Evolutionary conservation across 148 eudicot species (phyloP).

Genomic region (Persicaria maculosa): DNA sequence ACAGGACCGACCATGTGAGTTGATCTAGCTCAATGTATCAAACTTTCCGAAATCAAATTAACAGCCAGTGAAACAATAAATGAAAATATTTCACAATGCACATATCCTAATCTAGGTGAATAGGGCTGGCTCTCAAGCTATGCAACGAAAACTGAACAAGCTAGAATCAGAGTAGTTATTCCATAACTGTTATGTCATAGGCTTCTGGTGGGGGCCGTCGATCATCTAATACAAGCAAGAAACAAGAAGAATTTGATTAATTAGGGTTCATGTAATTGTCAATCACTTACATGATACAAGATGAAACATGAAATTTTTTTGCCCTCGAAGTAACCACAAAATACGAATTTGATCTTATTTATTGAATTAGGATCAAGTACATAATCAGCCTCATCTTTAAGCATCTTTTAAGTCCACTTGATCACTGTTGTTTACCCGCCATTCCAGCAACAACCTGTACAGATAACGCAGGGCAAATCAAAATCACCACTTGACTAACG

Average conservation of each 20-base stretch:
- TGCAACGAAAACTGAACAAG: background rate
- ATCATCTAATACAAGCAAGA: background rate
- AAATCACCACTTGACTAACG: background rate
- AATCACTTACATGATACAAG: background rate
- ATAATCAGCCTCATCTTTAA: background rate
- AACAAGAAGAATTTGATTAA: background rate
- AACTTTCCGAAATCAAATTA: background rate
- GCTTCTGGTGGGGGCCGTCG: background rate
- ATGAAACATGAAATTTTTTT: background rate
- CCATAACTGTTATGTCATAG: background rate
- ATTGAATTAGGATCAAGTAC: background rate
- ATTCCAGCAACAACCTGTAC: constrained; percentile 71
- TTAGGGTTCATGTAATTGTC: background rate
- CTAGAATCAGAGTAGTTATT: background rate
- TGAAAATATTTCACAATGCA: background rate
- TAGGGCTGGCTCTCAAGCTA: background rate
- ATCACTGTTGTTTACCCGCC: constrained; percentile 37
- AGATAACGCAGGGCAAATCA: background rate
- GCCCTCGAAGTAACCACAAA: background rate
- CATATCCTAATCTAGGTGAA: background rate
- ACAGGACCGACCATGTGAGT: background rate
- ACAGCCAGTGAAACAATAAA: background rate
- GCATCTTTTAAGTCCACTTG: constrained; percentile 22
- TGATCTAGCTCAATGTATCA: background rate
- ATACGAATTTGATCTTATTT: background rate